Evolutionary conservation across 78 protist species (phyloP).

Genomic region (Dictyostelium brefeldianum): DNA sequence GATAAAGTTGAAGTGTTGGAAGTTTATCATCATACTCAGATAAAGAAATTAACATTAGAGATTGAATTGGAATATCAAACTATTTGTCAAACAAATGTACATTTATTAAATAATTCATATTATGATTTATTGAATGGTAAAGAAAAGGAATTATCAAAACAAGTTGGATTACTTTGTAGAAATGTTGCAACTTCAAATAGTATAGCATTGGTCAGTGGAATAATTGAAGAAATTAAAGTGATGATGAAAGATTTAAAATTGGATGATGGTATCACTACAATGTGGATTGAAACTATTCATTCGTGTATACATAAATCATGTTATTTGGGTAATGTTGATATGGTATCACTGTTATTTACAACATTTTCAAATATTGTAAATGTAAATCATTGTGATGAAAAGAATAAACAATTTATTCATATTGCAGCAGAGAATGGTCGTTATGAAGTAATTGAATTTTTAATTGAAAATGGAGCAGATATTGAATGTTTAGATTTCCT

Average conservation of each 20-base stretch:
- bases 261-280: not conserved
- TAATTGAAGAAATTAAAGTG: conserved; percentile 18
- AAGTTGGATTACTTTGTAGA: conserved; percentile 24
- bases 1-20: conserved; percentile 7
- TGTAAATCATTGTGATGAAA: conserved; percentile 45
- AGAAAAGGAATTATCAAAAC: conserved; percentile 64
- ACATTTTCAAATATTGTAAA: not conserved
- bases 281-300: conserved; percentile 68
- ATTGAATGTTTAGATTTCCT: conserved; percentile 54
- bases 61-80: conserved; percentile 65
- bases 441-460: not conserved
- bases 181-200: not conserved
- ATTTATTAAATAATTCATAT: conserved; percentile 39
- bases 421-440: conserved; percentile 44
- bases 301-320: conserved; percentile 51
- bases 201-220: not conserved
- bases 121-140: conserved; percentile 46
- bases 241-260: conserved; percentile 52
- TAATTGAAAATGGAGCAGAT: conserved; percentile 57
- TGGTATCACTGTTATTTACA: conserved; percentile 17
- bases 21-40: not conserved
- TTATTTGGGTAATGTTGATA: conserved; percentile 50
- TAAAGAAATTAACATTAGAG: conserved; percentile 56
- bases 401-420: conserved; percentile 72
- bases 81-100: conserved; percentile 44